Evolutionary conservation across 2,329 filamentous ascomycete genomes (phyloP), one percentile per base, ranked within the genome.

Genomic region (Helotiales sp.): DNA sequence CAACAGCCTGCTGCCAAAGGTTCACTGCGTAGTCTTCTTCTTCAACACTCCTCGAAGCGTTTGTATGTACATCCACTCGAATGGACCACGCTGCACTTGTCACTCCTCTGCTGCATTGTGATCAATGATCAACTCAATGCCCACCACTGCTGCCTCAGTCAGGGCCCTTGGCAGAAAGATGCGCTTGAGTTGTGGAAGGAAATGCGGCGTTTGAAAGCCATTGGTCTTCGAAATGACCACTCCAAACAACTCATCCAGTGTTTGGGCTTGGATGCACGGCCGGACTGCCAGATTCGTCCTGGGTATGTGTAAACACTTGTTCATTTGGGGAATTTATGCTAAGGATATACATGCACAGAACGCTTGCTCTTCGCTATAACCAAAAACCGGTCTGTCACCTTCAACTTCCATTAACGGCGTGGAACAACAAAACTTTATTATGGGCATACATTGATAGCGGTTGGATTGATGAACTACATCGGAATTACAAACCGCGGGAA

Each of bases 21-120:
- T 40, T 58, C 54, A 10, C 54, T 58, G 26, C 54, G 54, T 34
- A 40, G 28, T 34, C 26, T 58, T 30, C 26, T 58, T 40, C 28
- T 58, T 40, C 28, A 58, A 40, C 26, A 58, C 20, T 34, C 28
- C 54, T 34, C 54, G 32, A 58, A 34, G 54, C 54, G 54, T 34
- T 30, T 58, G 26, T 58, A 58, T 40, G 32, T 40, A 34, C 54
- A 58, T 58, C 54, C 54, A 58, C 54, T 58, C 28, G 20, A 58
- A 40, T 58, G 54, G 54, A 58, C 54, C 54, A 40, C 54, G n/a
- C 54, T 34, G 28, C 54, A 58, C 54, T 40, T 58, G 24, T 34
- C 26, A 40, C 20, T 34, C 32, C 54, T 58, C 54, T 8, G 54
- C 54, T 58, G 54, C 54, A 34, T 34, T 58, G 54, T 40, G 34